A percentile compares a stretch with the other conserved stretches of the same genome.
Conservation (phyloP, 2,329 filamentous ascomycete genomes). For the Colletotrichum chrysophilum region DNA sequence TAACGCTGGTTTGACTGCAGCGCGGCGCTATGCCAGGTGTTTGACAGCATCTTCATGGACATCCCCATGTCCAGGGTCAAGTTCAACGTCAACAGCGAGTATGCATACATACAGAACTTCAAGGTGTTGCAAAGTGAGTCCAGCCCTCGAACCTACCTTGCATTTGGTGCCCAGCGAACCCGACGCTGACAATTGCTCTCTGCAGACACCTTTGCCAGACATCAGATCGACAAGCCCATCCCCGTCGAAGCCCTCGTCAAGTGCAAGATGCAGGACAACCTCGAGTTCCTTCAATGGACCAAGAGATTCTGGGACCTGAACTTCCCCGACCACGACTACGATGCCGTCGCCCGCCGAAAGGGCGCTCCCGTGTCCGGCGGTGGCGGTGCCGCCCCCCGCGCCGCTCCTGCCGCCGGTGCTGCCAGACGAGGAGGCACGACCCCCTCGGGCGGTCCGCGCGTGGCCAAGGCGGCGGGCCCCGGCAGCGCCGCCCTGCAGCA, state of each 20-base stretch:
- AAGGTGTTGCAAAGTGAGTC: constrained; percentile 92
- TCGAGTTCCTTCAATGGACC: constrained; percentile 97
- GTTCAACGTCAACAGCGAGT: constrained; percentile 97
- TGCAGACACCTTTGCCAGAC: constrained; percentile 81
- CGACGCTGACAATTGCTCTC: neutral
- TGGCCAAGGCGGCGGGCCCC: constrained; percentile 51
- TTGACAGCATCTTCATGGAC: constrained; percentile 97
- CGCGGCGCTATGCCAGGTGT: constrained; percentile 94
- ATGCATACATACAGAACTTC: constrained; percentile 98
- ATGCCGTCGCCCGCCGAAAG: constrained; percentile 85
- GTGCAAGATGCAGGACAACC: constrained; percentile 99
- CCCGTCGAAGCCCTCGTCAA: constrained; percentile 90
- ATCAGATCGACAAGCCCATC: constrained; percentile 87
- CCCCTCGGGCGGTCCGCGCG: constrained; percentile 56
- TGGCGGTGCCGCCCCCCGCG: constrained; percentile 45
- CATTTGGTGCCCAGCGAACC: neutral
- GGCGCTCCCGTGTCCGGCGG: constrained; percentile 64
- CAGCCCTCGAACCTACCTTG: neutral
- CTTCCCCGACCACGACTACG: constrained; percentile 96
- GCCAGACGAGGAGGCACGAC: constrained; percentile 65
- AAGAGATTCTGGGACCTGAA: constrained; percentile 99
- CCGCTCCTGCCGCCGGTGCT: constrained; percentile 54
- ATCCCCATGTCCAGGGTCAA: constrained; percentile 95
- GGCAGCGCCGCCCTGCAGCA: constrained; percentile 76
- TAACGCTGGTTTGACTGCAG: constrained; percentile 51